Evolutionary conservation across 371 early-diverging fungal genomes (phyloP), one percentile per base, ranked within the genome.

Genomic region (Mucor irregularis): DNA sequence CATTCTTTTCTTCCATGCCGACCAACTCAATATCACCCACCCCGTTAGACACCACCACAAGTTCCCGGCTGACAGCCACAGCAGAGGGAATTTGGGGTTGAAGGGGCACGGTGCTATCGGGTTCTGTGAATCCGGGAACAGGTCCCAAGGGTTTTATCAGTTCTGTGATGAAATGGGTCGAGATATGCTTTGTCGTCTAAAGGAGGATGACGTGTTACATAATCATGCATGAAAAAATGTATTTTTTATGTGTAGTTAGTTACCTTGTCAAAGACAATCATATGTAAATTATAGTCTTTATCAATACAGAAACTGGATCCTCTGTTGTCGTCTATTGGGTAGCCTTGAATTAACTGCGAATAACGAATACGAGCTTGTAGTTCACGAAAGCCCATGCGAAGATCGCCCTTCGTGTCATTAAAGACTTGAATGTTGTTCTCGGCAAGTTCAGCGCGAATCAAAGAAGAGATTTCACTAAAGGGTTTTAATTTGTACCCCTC

Each of bases 401-500:
- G 51, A 22, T 58, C 55, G 8, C 28, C 50, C 28, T 35, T 53
- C 26, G 40, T 43, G n/a, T 53, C 26, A 40, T 56, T 59, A 26
- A 25, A 38, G n/a, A 49, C 10, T 5, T 47, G 44, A 43, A 56
- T 53, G 17, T 9, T 39, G 22, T 8, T 34, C 5, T 55, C 52
- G 1, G 73, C 65, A 9, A 78, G 45, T 2, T 51, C 34, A 21
- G 62, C 42, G 13, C 73, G 75, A 51, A 54, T 48, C 1, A 71
- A 56, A 17, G 50, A 43, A 4, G 64, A 53, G 17, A 64, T 66
- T 14, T 84, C 82, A 10, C 70, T 58, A 48, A 85, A 76, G 4
- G 80, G 52, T 7, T 39, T 70, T 25, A 89, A 71, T 46, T 87
- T 88, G 68, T 90, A 90, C 2, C 88, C 86, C 21, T 89, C 87